Evolutionary conservation across 106 monocot genomes (phyloP), one percentile per base, ranked within the genome.

Genomic region (Phalaenopsis equestris): DNA sequence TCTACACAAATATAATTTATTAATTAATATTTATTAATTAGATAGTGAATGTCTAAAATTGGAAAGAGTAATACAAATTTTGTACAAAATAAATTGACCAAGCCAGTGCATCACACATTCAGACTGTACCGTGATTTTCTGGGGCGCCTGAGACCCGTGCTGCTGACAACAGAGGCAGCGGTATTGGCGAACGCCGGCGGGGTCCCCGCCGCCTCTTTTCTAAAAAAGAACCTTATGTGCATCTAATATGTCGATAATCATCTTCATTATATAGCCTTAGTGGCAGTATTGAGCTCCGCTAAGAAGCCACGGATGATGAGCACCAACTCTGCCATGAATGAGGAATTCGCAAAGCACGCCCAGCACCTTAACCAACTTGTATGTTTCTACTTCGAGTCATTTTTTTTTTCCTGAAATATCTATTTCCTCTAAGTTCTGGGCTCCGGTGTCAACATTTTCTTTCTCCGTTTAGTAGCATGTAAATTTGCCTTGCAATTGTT

Each of bases 341-440:
- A 87, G 36, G 89, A 80, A 65, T 91, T 94, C 87, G 79, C 85
- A 39, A 91, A 85, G 45, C 82, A 94, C 47, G 84, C 86, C 10
- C 84, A 91, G 15, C 91, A 89, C 67, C 91, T 94, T 83, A 94
- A 89, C 75, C 55, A 70, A 12, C 87, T 91, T 16, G 94, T 94
- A 80, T 48, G 83, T 23, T 8, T 41, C 30, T 30, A 6, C 17
- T 67, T 8, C 6, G 10, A 46, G 14, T 57, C 23, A 52, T 61
- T 19, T 21, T 1, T 21, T 19, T 21, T 61, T 23, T 61, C 19
- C 61, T 61, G 61, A 19, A 61, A 61, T n/a, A 61, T 1, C 8
- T 6, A 61, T 61, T 2, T 61, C 21, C 61, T 52, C 52, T 52
- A 12, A 52, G 14, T 52, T 3, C 12, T 52, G 52, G 52, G 52